Conservation (phyloP, 805 yeast species). For the Candida jianshihensis region DNA sequence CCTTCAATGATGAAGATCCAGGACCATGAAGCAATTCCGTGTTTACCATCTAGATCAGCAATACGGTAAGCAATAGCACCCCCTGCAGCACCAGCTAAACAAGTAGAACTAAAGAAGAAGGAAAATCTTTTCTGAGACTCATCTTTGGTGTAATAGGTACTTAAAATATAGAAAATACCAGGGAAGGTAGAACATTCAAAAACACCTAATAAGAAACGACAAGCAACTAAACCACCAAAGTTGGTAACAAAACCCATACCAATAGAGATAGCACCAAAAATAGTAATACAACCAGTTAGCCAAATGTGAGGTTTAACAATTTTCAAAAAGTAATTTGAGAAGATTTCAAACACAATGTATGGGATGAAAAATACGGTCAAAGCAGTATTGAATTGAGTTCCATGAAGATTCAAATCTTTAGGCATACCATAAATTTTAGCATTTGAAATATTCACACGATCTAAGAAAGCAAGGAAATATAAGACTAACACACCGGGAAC, state of each 20-base stretch:
- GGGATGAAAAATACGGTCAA: slow-evolving; percentile 40
- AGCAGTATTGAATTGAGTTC: slow-evolving; percentile 30
- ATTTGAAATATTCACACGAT: slow-evolving; percentile 50
- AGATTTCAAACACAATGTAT: slow-evolving; percentile 28
- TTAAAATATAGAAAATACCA: slow-evolving; percentile 38
- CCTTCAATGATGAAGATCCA: slow-evolving; percentile 49
- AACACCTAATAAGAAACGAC: slow-evolving; percentile 45
- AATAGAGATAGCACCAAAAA: slow-evolving; percentile 36
- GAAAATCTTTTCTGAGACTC: slow-evolving; percentile 43
- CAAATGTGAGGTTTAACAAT: slow-evolving; percentile 27
- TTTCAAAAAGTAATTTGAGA: slow-evolving; percentile 24
- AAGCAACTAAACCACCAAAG: slow-evolving; percentile 40
- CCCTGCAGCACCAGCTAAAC: slow-evolving; percentile 49
- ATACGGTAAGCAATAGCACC: slow-evolving; percentile 45
- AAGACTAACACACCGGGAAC: slow-evolving; percentile 34
- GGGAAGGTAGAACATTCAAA: slow-evolving; percentile 50
- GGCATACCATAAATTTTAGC: slow-evolving; percentile 45
- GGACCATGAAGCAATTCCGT: slow-evolving; percentile 37
- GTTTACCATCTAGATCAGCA: slow-evolving; percentile 37
- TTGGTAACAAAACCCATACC: slow-evolving; percentile 36
- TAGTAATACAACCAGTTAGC: slow-evolving; percentile 26
- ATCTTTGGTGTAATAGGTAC: slow-evolving; percentile 40
- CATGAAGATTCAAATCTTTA: slow-evolving; percentile 27
- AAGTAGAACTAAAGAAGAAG: slow-evolving; percentile 43
- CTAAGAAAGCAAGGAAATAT: slow-evolving; percentile 39